phyloP scores from a whole-genome alignment of 2,329 filamentous ascomycete species.

The Zarea fungicola region DNA sequence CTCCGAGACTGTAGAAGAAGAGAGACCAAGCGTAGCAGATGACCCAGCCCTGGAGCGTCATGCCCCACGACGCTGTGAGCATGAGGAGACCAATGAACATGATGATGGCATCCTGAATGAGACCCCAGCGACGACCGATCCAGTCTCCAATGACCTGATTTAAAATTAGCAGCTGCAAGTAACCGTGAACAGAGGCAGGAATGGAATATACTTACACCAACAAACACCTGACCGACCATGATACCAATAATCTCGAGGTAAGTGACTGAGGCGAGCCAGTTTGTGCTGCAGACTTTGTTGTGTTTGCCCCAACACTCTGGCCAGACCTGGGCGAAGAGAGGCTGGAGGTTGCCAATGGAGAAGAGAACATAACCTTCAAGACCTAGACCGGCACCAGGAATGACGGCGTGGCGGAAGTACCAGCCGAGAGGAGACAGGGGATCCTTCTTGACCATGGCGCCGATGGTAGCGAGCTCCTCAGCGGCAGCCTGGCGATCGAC shows the following conservation, averaged over 20 bases:
- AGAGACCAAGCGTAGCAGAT: slow-evolving; percentile 95
- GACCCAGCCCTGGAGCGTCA: slow-evolving; percentile 86
- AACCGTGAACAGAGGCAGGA: slow-evolving; percentile 8
- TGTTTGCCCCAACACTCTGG: slow-evolving; percentile 68
- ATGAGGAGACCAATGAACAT: slow-evolving; percentile 93
- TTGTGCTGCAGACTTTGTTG: slow-evolving; percentile 63
- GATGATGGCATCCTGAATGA: slow-evolving; percentile 89
- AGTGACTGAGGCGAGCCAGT: slow-evolving; percentile 79
- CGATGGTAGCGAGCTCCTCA: slow-evolving; percentile 62
- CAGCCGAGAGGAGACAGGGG: slow-evolving; percentile 77
- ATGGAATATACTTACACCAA: slow-evolving; percentile 56
- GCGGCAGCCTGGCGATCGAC: slow-evolving; percentile 67
- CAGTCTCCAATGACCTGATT: slow-evolving; percentile 55
- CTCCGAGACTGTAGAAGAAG: slow-evolving; percentile 66
- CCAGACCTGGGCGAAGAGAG: slow-evolving; percentile 73
- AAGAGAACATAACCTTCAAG: slow-evolving; percentile 96
- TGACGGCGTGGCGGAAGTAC: slow-evolving; percentile 86
- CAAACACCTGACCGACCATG: slow-evolving; percentile 85
- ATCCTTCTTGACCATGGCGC: slow-evolving; percentile 78
- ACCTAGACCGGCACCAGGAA: slow-evolving; percentile 86
- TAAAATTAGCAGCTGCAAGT: slow-evolving; percentile 15
- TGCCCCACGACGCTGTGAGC: slow-evolving; percentile 86
- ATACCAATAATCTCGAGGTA: slow-evolving; percentile 94
- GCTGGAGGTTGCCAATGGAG: slow-evolving; percentile 89
- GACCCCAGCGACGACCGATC: slow-evolving; percentile 88